Evolutionary conservation across 1,284 basidiomycete genomes (phyloP), one percentile per base, ranked within the genome.

Genomic region (Trichosporon sp.): DNA sequence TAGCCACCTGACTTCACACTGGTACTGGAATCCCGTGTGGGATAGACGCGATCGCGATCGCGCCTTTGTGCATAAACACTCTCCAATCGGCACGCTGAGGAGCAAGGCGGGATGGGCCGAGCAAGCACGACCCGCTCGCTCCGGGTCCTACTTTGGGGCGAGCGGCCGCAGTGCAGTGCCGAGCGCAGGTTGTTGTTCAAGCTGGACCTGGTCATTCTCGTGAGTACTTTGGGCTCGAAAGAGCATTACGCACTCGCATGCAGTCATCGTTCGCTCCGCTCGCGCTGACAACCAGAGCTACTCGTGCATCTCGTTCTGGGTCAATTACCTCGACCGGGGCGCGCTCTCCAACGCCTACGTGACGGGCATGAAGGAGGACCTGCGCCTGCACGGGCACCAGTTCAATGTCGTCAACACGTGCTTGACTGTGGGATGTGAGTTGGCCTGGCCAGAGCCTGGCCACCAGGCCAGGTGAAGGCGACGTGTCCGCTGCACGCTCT

Each of bases 321-420:
- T 64, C 59, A 68, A 68, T 40, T 64, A 68, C 46, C 43, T 68
- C 3, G 68, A 68, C 61, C 68, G 61, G 12, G 43, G 59, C 31
- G 26, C 26, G 43, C 40, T 5, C 19, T 69, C 32, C 32, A 69
- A 69, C 21, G 68, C 68, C 12, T 69, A 65, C 46, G 51, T 71
- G 37, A 40, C 70, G 16, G 70, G 70, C 16, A 71, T 71, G 70
- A 37, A 69, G 26, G 67, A 69, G 56, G 70, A 69, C 11, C 65
- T 66, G 21, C 19, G 26, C 38, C 32, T 72, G 38, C 21, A 11
- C 21, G 68, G 65, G 2, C 61, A 66, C 35, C 16, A 72, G 26
- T 37, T 66, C 21, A 71, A 59, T 37, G 46, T 69, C 1, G 32
- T 48, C 21, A 37, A 37, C 11, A 65, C 63, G 19, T 69, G 63